Evolutionary conservation across 1,284 basidiomycete species (phyloP).

Genomic region (Leccinum insigne): DNA sequence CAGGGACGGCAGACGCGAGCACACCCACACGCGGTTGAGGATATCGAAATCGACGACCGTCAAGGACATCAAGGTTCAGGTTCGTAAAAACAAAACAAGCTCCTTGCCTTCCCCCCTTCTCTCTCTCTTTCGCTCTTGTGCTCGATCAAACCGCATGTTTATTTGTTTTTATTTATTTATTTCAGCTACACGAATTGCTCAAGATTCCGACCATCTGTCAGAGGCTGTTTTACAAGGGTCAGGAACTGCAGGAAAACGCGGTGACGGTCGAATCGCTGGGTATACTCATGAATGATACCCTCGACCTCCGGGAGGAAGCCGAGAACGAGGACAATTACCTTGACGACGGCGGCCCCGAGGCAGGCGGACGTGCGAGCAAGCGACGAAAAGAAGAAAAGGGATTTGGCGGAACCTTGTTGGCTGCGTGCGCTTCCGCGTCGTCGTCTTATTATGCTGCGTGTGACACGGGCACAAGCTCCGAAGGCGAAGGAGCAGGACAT

Average conservation of each 20-base stretch:
- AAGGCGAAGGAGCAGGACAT: constrained; percentile 30
- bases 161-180: not conserved
- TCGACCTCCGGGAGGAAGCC: constrained; percentile 64
- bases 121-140: not conserved
- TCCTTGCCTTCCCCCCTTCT: not conserved
- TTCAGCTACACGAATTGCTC: constrained; percentile 57
- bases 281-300: constrained; percentile 60
- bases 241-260: constrained; percentile 64
- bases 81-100: constrained; percentile 33
- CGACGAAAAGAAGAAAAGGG: constrained; percentile 63
- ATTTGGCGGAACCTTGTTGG: constrained; percentile 70
- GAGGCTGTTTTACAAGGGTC: constrained; percentile 58
- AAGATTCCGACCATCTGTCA: constrained; percentile 75
- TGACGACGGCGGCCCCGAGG: not conserved
- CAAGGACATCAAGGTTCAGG: constrained; percentile 75
- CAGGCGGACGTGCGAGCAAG: constrained; percentile 39
- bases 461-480: constrained; percentile 36
- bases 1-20: constrained; percentile 45
- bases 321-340: constrained; percentile 54
- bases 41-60: constrained; percentile 67
- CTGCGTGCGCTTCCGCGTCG: constrained; percentile 17
- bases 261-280: constrained; percentile 60
- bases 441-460: constrained; percentile 14
- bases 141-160: constrained; percentile 2
- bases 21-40: constrained; percentile 45